phyloP scores from a whole-genome alignment of 306 rosid species.

The Fagus crenata region DNA sequence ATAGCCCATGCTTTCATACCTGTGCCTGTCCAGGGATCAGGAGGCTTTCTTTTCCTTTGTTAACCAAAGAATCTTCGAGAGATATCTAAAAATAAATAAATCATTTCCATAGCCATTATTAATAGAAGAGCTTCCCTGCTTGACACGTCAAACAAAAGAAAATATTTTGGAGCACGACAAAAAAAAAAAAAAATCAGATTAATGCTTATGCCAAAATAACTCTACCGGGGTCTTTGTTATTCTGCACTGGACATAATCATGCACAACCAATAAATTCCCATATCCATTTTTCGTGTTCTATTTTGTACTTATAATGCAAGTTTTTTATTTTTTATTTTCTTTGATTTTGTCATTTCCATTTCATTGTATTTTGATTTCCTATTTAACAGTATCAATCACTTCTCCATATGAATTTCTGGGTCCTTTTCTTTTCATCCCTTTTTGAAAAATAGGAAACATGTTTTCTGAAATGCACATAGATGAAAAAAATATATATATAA shows the following conservation, averaged over 20 bases:
- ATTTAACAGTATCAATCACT: too few relatives aligned
- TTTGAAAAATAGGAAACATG: background rate
- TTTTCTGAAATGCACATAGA: background rate
- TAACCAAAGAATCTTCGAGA: slow-evolving; percentile 53
- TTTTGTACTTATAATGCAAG: background rate
- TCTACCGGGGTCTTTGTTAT: slow-evolving; percentile 12
- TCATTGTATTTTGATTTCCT: too few relatives aligned
- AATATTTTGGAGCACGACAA: background rate
- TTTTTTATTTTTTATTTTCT: background rate
- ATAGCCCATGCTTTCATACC: slow-evolving; percentile 47
- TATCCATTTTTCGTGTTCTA: background rate
- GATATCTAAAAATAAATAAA: slow-evolving; percentile 44
- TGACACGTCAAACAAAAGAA: background rate
- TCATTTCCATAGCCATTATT: background rate
- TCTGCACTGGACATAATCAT: background rate
- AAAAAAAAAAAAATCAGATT: slow-evolving; percentile 11
- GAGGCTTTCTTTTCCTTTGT: slow-evolving; percentile 76
- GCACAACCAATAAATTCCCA: background rate
- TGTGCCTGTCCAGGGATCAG: slow-evolving; percentile 60
- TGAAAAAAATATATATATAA: too few relatives aligned
- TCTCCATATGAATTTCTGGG: too few relatives aligned
- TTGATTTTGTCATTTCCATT: background rate
- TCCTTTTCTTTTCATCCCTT: too few relatives aligned
- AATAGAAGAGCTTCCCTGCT: background rate
- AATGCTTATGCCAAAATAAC: slow-evolving; percentile 9